Percentiles rank a stretch among this genome's conserved stretches.
Evolutionary conservation across 108 stramenopile species (phyloP).

Genomic region (Nitzschia sp.): DNA sequence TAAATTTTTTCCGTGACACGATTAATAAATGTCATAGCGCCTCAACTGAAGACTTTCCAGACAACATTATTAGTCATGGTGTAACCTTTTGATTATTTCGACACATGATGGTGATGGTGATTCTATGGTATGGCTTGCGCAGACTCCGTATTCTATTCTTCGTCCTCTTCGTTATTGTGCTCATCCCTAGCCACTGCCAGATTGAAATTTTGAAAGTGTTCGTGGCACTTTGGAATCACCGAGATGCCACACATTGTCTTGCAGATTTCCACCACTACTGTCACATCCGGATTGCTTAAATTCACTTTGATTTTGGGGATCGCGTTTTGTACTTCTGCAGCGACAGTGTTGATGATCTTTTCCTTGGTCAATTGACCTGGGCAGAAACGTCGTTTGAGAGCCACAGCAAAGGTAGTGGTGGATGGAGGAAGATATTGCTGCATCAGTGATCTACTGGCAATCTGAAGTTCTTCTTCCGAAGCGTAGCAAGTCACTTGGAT

Average conservation of each 20-base stretch:
- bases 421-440: constrained; percentile 33
- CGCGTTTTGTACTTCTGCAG: constrained; percentile 24
- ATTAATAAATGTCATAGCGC: too few species aligned
- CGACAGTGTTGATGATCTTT: constrained; percentile 51
- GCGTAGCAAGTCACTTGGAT: constrained; percentile 82
- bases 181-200: constrained; percentile 19
- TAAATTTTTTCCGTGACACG: too few species aligned
- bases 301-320: constrained; percentile 43
- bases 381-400: constrained; percentile 62
- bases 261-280: constrained; percentile 70
- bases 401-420: constrained; percentile 59
- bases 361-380: constrained; percentile 42
- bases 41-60: too few species aligned
- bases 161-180: neutral
- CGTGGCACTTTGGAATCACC: constrained; percentile 39
- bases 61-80: too few species aligned
- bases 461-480: constrained; percentile 64
- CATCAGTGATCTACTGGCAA: constrained; percentile 43
- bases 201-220: constrained; percentile 35
- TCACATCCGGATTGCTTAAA: constrained; percentile 63
- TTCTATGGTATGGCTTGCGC: too few species aligned
- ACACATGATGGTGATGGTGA: too few species aligned
- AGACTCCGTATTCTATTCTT: neutral
- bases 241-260: constrained; percentile 68
- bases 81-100: too few species aligned